phyloP scores from a whole-genome alignment of 805 yeast genomes.

The Myxozyma neglecta region DNA sequence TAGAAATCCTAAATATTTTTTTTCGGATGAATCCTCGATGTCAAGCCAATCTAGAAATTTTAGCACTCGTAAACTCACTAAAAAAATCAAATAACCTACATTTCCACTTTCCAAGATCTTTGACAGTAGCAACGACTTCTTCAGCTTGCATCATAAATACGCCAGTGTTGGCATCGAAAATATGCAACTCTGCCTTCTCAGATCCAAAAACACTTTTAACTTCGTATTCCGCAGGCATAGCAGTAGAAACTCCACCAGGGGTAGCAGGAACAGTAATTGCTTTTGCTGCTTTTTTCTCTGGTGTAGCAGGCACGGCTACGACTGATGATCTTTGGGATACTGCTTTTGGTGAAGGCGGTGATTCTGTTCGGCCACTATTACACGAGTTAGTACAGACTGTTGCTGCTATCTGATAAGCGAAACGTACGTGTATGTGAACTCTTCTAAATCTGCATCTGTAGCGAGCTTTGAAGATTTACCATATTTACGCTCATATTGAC shows the following conservation, averaged over 20 bases:
- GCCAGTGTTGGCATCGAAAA: conserved; percentile 56
- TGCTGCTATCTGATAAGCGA: not conserved
- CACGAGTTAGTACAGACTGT: not conserved
- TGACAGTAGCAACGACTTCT: conserved; percentile 42
- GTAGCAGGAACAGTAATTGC: conserved; percentile 19
- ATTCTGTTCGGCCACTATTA: conserved; percentile 5
- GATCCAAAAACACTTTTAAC: conserved; percentile 22
- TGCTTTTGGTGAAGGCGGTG: conserved; percentile 25
- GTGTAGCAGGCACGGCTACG: conserved; percentile 16
- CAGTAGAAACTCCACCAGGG: conserved; percentile 13
- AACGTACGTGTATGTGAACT: conserved; percentile 45
- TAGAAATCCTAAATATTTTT: conserved; percentile 44
- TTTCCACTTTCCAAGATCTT: conserved; percentile 51
- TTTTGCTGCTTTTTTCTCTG: conserved; percentile 1
- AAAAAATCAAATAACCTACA: conserved; percentile 36
- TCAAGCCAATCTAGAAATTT: conserved; percentile 45
- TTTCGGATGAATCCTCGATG: conserved; percentile 38
- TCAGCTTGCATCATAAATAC: conserved; percentile 49
- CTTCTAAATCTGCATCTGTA: conserved; percentile 51
- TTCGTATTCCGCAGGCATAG: not conserved
- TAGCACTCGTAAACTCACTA: not conserved
- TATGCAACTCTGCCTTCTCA: conserved; percentile 48
- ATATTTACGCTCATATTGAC: conserved; percentile 76
- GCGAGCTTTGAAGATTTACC: conserved; percentile 46
- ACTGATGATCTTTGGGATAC: conserved; percentile 14